A percentile compares a stretch with the other conserved stretches of the same genome.
Conservation (phyloP, 768 basidiomycete species). For the Suillus subaureus region DNA sequence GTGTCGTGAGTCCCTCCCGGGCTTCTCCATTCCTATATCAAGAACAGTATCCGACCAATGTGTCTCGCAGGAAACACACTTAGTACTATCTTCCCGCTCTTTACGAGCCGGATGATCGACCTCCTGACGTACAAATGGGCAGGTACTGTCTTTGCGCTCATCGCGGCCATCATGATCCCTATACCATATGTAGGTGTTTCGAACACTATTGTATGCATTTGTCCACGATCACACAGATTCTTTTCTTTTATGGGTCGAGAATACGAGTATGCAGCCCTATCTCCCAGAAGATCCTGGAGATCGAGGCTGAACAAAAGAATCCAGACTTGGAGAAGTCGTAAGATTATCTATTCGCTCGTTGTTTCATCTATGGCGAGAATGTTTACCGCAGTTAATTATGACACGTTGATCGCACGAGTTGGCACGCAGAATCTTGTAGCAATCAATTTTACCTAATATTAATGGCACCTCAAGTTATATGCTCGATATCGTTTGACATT, state of each 20-base stretch:
- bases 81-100: slow-evolving; percentile 60
- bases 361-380: neutral
- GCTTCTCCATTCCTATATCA: neutral
- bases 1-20: slow-evolving; percentile 48
- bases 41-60: neutral
- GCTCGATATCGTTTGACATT: neutral
- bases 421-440: neutral
- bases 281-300: slow-evolving; percentile 24
- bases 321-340: neutral
- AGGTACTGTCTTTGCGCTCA: slow-evolving; percentile 54
- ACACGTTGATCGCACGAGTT: neutral
- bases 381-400: neutral
- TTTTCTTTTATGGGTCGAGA: slow-evolving; percentile 33
- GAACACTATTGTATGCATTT: neutral
- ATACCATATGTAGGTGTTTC: slow-evolving; percentile 54
- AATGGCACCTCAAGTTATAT: too few species aligned
- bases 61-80: slow-evolving; percentile 46
- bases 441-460: neutral
- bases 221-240: slow-evolving; percentile 18
- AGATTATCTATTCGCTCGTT: neutral
- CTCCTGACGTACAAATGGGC: slow-evolving; percentile 62
- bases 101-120: slow-evolving; percentile 60
- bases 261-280: slow-evolving; percentile 36
- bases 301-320: slow-evolving; percentile 11
- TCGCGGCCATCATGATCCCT: slow-evolving; percentile 56